phyloP scores from a whole-genome alignment of 1,284 basidiomycete genomes.

The Pseudozyma flocculosa region DNA sequence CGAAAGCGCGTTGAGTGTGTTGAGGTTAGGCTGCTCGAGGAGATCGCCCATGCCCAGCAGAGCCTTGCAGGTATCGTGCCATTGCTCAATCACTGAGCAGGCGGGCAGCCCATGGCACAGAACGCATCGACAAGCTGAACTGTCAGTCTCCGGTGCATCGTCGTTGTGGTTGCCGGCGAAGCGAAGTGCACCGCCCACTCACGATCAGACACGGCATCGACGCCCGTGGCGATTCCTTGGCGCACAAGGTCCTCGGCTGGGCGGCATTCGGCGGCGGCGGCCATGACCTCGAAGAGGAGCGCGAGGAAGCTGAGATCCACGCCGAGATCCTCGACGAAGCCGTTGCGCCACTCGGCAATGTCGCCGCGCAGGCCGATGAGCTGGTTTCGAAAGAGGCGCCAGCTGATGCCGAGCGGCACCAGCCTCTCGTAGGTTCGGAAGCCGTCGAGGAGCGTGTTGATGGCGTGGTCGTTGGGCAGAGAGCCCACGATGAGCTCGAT shows the following conservation, averaged over 20 bases:
- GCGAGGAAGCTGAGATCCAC: constrained; percentile 45
- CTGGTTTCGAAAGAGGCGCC: constrained; percentile 46
- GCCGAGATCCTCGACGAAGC: constrained; percentile 38
- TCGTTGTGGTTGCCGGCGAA: too few species aligned
- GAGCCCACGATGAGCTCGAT: constrained; percentile 39
- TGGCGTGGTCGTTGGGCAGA: constrained; percentile 44
- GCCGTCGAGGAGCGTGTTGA: constrained; percentile 44
- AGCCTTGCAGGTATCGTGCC: constrained; percentile 40
- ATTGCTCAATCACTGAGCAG: constrained; percentile 29
- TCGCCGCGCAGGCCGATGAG: constrained; percentile 45
- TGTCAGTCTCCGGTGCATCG: too few species aligned
- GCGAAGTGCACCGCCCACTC: too few species aligned
- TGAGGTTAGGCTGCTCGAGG: constrained; percentile 41
- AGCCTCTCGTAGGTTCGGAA: constrained; percentile 42
- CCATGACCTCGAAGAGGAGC: constrained; percentile 44
- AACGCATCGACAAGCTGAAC: background rate
- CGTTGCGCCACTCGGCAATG: constrained; percentile 43
- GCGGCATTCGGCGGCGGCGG: constrained; percentile 38
- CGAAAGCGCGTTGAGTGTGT: constrained; percentile 38
- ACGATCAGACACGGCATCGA: constrained; percentile 34
- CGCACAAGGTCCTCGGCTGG: constrained; percentile 39
- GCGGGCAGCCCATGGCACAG: background rate
- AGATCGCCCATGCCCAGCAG: constrained; percentile 40
- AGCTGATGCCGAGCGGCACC: constrained; percentile 41
- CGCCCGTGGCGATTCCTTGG: constrained; percentile 35